Percentiles rank a stretch among this genome's conserved stretches.
Evolutionary conservation across 176 grass and related monocot species (phyloP).

Genomic region (Oryza meridionalis): DNA sequence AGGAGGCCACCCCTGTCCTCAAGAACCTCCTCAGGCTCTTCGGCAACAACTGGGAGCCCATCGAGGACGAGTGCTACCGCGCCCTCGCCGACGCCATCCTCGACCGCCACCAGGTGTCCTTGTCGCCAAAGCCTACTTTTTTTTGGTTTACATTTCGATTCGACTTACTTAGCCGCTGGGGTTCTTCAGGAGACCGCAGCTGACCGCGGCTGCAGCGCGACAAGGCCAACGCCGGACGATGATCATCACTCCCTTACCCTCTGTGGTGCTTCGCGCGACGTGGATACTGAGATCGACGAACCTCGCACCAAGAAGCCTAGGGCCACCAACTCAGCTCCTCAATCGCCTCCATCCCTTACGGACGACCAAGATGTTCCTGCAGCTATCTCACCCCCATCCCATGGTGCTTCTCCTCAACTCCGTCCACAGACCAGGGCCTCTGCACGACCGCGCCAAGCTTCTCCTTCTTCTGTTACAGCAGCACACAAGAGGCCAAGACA

Average conservation of each 20-base stretch:
- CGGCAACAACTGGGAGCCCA: constrained; percentile 63
- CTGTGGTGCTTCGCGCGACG: neutral
- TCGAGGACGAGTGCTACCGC: constrained; percentile 73
- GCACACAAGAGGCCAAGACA: constrained; percentile 25
- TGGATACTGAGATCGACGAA: constrained; percentile 21
- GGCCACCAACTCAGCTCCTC: neutral
- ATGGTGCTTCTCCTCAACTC: constrained; percentile 13
- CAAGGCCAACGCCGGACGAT: constrained; percentile 4
- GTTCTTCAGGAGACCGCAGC: neutral
- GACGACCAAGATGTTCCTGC: neutral
- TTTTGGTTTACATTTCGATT: too few relatives aligned
- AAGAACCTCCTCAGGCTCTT: constrained; percentile 58
- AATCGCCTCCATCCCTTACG: neutral
- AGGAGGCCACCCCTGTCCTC: constrained; percentile 38
- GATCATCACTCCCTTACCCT: constrained; percentile 12
- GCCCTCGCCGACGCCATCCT: constrained; percentile 62
- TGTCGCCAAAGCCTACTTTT: too few relatives aligned
- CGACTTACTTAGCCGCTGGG: too few relatives aligned
- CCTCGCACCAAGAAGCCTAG: constrained; percentile 41
- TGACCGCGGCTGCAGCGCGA: neutral
- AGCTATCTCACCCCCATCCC: neutral
- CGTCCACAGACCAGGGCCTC: constrained; percentile 26
- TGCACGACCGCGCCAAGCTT: constrained; percentile 5
- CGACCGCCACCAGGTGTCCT: neutral
- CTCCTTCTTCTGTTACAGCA: constrained; percentile 18